Conservation (phyloP, 1,139 yeast genomes). For the Saccharomyces hybrid region DNA sequence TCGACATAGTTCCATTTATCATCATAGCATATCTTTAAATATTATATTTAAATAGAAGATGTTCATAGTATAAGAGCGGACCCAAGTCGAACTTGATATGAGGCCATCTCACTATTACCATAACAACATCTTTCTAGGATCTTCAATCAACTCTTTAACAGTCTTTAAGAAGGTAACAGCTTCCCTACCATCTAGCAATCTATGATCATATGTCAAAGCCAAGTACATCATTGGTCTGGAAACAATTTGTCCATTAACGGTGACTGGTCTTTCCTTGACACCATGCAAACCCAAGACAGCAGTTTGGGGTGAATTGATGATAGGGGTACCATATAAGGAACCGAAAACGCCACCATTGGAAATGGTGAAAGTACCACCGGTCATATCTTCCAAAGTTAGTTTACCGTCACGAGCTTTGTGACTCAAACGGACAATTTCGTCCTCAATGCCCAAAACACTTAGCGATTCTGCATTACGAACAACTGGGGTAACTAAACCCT, state of each 20-base stretch:
- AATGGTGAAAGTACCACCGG: conserved; percentile 98
- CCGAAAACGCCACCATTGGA: conserved; percentile 99
- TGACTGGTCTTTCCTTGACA: conserved; percentile 95
- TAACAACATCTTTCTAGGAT: conserved; percentile 97
- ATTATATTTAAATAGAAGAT: not conserved
- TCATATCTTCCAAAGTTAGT: conserved; percentile 95
- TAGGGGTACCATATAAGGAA: conserved; percentile 96
- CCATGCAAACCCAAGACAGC: conserved; percentile 98
- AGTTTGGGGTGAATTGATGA: conserved; percentile 96
- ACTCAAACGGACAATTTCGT: conserved; percentile 76
- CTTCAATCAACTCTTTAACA: conserved; percentile 94
- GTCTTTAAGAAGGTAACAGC: conserved; percentile 96
- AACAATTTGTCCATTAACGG: conserved; percentile 91
- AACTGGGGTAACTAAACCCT: conserved; percentile 97
- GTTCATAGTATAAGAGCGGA: not conserved
- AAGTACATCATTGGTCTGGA: conserved; percentile 99
- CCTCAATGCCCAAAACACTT: conserved; percentile 81
- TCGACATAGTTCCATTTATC: not conserved
- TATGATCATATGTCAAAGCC: conserved; percentile 97
- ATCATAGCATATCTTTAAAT: not conserved
- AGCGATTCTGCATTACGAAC: conserved; percentile 95
- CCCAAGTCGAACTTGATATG: not conserved
- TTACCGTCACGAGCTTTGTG: conserved; percentile 95
- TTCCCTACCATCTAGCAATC: conserved; percentile 98
- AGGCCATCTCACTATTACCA: conserved; percentile 31